phyloP scores from a whole-genome alignment of 441 rosid genomes.

The Bocquillonia castaneifolia region DNA sequence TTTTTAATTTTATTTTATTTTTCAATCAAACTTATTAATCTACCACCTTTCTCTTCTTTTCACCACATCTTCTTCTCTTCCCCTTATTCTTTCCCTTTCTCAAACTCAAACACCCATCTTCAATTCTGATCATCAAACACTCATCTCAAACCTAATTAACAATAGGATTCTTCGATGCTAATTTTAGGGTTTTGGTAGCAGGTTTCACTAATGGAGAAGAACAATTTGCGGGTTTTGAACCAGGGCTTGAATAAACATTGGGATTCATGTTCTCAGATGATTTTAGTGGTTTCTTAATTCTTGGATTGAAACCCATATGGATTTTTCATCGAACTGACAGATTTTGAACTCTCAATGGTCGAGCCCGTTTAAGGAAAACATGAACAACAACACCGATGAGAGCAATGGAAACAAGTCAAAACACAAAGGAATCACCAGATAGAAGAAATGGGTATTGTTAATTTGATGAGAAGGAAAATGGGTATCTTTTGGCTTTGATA shows the following conservation, averaged over 20 bases:
- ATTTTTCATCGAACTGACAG: conserved; percentile 54
- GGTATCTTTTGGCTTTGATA: not conserved
- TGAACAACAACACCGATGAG: too few species aligned
- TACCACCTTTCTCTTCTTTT: too few species aligned
- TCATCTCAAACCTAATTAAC: conserved; percentile 25
- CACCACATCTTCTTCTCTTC: too few species aligned
- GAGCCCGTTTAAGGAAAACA: conserved; percentile 56
- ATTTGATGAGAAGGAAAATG: conserved; percentile 8
- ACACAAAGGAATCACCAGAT: conserved; percentile 1
- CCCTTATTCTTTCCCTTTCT: too few species aligned
- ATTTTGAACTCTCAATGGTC: conserved; percentile 28
- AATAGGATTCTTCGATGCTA: conserved; percentile 38
- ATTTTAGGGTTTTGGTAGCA: conserved; percentile 45
- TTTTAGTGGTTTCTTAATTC: conserved; percentile 22
- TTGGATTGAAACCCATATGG: conserved; percentile 29
- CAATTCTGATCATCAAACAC: too few species aligned
- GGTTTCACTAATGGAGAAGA: conserved; percentile 51
- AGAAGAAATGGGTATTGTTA: not conserved
- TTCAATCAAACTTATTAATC: too few species aligned
- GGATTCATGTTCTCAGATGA: conserved; percentile 67
- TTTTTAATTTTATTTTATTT: too few species aligned
- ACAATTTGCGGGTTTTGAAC: conserved; percentile 24
- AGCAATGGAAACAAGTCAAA: not conserved
- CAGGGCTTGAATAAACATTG: conserved; percentile 44
- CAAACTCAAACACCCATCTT: too few species aligned